Conservation (phyloP, 1,284 basidiomycete species). For the Hemileia vastatrix region DNA sequence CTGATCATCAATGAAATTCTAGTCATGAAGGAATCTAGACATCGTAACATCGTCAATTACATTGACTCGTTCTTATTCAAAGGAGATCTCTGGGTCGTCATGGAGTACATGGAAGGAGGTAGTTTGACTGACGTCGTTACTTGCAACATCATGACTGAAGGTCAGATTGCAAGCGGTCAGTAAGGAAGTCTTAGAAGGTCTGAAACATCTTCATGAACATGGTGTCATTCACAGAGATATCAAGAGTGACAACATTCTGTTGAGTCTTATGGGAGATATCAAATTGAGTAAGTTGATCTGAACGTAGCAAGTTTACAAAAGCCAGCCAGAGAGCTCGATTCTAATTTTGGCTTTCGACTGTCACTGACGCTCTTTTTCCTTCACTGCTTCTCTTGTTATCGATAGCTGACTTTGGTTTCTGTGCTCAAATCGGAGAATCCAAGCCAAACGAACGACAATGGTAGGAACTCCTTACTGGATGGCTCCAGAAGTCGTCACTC, state of each 20-base stretch:
- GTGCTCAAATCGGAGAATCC: slow-evolving; percentile 87
- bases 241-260: slow-evolving; percentile 91
- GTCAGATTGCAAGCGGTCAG: slow-evolving; percentile 91
- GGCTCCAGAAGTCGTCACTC: slow-evolving; percentile 96
- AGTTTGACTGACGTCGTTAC: slow-evolving; percentile 90
- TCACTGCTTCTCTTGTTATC: too few relatives aligned
- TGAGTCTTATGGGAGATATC: slow-evolving; percentile 87
- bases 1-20: slow-evolving; percentile 99
- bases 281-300: slow-evolving; percentile 72
- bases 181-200: slow-evolving; percentile 76
- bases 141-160: slow-evolving; percentile 82
- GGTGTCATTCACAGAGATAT: slow-evolving; percentile 97
- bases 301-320: too few relatives aligned
- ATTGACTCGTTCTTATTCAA: slow-evolving; percentile 96
- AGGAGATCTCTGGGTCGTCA: slow-evolving; percentile 98
- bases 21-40: slow-evolving; percentile 90
- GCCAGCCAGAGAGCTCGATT: too few relatives aligned
- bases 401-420: slow-evolving; percentile 95
- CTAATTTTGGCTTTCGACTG: not conserved
- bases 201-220: slow-evolving; percentile 84
- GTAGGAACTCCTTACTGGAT: slow-evolving; percentile 99
- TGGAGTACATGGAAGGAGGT: slow-evolving; percentile 98
- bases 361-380: too few relatives aligned
- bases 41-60: slow-evolving; percentile 98
- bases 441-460: slow-evolving; percentile 97